Percentiles rank a stretch among this genome's conserved stretches.
Evolutionary conservation across 352 stramenopile genomes (phyloP).

Genomic region (Pythium pyrilobum): DNA sequence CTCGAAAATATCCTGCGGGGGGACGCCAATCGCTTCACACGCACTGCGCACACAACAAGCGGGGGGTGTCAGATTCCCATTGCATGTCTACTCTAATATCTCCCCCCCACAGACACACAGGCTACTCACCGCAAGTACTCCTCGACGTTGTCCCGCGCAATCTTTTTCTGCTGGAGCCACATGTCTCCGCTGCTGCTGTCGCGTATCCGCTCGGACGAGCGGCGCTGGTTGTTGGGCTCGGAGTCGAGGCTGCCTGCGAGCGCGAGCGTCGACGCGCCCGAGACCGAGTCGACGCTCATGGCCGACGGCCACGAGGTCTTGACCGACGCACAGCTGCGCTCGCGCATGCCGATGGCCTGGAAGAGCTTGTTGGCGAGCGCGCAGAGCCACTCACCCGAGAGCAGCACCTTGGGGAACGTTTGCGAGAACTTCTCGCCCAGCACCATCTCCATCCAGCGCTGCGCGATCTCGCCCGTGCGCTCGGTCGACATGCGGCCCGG

Average conservation of each 20-base stretch:
- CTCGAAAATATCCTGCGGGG: conserved; percentile 53
- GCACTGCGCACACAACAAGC: conserved; percentile 28
- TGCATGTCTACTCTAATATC: neutral
- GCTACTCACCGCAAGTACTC: conserved; percentile 60
- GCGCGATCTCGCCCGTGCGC: conserved; percentile 62
- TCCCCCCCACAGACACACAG: neutral
- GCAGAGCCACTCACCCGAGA: conserved; percentile 60
- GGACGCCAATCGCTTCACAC: conserved; percentile 61
- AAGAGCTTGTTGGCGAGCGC: conserved; percentile 69
- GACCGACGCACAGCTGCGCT: conserved; percentile 18
- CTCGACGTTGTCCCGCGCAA: conserved; percentile 39
- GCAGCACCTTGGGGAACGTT: conserved; percentile 47
- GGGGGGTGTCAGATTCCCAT: no score
- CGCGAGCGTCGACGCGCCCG: neutral
- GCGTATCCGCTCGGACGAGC: conserved; percentile 17
- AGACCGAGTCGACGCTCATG: conserved; percentile 8
- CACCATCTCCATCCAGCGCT: conserved; percentile 87
- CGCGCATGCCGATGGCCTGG: conserved; percentile 72
- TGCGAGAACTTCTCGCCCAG: conserved; percentile 64
- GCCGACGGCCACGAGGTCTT: conserved; percentile 22
- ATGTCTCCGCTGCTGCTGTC: conserved; percentile 18
- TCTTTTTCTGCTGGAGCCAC: conserved; percentile 21
- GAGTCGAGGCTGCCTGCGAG: conserved; percentile 1
- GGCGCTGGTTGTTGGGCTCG: neutral
- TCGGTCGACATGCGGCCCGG: conserved; percentile 19